Conservation (phyloP, 1,284 basidiomycete species). For the Sporisorium exsertum region DNA sequence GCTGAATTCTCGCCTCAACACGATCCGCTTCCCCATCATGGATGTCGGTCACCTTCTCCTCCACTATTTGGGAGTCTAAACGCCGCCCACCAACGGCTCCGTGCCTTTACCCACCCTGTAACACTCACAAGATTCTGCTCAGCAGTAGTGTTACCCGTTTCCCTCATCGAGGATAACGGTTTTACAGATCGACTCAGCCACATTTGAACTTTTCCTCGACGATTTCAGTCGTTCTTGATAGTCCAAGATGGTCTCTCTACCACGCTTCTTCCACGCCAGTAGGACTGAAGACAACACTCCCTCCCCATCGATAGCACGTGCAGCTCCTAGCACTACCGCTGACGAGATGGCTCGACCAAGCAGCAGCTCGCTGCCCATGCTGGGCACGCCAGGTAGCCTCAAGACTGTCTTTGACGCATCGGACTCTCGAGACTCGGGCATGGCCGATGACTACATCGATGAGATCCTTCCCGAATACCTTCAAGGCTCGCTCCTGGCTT, state of each 20-base stretch:
- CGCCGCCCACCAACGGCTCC: conserved; percentile 15
- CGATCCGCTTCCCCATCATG: conserved; percentile 43
- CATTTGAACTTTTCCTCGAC: not conserved
- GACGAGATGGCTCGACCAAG: conserved; percentile 11
- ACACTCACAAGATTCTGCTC: not conserved
- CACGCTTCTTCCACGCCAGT: conserved; percentile 19
- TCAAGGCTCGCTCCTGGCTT: conserved; percentile 13
- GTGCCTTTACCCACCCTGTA: not conserved
- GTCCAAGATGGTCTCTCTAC: conserved; percentile 25
- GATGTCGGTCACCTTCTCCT: conserved; percentile 40
- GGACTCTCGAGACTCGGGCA: not conserved
- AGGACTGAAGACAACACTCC: not conserved
- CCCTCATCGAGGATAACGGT: not conserved
- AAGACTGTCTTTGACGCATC: conserved; percentile 23
- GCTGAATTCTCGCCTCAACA: conserved; percentile 2
- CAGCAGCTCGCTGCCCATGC: conserved; percentile 1
- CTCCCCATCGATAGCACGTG: conserved; percentile 7
- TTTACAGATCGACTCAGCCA: conserved; percentile 21
- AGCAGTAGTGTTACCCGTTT: not conserved
- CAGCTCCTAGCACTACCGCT: not conserved
- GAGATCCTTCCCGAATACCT: conserved; percentile 23
- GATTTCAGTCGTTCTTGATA: not conserved
- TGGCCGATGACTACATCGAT: conserved; percentile 24
- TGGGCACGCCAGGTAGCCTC: conserved; percentile 35
- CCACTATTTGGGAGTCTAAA: conserved; percentile 29